Evolutionary conservation across 352 stramenopile species (phyloP).

Genomic region (Phytopythium litorale): DNA sequence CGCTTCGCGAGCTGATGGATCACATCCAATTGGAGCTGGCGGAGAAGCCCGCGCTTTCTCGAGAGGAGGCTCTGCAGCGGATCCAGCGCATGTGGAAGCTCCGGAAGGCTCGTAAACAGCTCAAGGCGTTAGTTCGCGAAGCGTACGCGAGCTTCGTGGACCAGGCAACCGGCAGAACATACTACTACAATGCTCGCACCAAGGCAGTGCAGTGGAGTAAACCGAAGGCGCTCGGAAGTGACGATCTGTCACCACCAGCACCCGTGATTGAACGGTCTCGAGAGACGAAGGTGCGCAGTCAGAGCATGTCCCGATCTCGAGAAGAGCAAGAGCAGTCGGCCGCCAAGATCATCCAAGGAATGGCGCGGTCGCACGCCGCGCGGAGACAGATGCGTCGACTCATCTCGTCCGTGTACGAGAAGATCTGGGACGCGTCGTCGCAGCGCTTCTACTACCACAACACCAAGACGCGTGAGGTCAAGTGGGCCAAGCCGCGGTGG

Average conservation of each 20-base stretch:
- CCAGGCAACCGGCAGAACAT: constrained; percentile 51
- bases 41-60: constrained; percentile 37
- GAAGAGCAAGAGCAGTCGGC: constrained; percentile 28
- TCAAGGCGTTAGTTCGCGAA: constrained; percentile 49
- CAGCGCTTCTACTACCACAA: constrained; percentile 81
- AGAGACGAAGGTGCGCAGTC: background rate
- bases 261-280: constrained; percentile 6
- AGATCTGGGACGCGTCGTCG: constrained; percentile 58
- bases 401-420: constrained; percentile 75
- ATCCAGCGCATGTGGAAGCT: constrained; percentile 81
- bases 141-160: constrained; percentile 64
- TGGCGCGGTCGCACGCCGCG: constrained; percentile 45
- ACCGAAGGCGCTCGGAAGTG: constrained; percentile 33
- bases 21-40: constrained; percentile 47
- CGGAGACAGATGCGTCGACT: constrained; percentile 45
- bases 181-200: constrained; percentile 81
- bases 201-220: constrained; percentile 69
- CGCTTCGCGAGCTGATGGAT: constrained; percentile 34
- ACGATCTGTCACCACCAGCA: constrained; percentile 10
- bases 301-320: constrained; percentile 14
- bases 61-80: constrained; percentile 49
- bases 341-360: constrained; percentile 44
- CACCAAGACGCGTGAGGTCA: constrained; percentile 58
- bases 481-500: constrained; percentile 64
- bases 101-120: constrained; percentile 60